A percentile compares a stretch with the other conserved stretches of the same genome.
Evolutionary conservation across 1,284 basidiomycete genomes (phyloP).

Genomic region (Polyporus tsugae): DNA sequence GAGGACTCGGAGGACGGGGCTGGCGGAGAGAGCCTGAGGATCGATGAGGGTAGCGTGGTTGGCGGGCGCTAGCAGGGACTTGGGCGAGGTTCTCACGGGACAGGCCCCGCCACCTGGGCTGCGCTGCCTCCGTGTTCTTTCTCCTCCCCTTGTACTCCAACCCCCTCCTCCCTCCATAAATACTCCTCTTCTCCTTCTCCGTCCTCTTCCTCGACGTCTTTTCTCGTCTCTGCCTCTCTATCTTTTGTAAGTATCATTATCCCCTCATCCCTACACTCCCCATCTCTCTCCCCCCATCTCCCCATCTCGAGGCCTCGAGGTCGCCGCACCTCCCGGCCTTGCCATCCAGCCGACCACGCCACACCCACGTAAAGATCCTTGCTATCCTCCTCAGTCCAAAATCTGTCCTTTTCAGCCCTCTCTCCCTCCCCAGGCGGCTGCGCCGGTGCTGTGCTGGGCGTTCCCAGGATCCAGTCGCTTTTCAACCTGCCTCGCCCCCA

Average conservation of each 20-base stretch:
- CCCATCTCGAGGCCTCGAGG: conserved; percentile 29
- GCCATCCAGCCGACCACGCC: conserved; percentile 24
- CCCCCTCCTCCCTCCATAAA: conserved; percentile 40
- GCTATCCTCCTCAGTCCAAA: conserved; percentile 4
- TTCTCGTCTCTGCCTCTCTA: conserved; percentile 23
- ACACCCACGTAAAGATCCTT: conserved; percentile 30
- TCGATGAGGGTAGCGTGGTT: conserved; percentile 31
- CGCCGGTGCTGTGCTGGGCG: conserved; percentile 31
- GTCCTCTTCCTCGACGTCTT: conserved; percentile 21
- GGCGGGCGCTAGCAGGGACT: conserved; percentile 21
- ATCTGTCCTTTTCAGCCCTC: conserved; percentile 13
- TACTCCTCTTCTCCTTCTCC: conserved; percentile 43
- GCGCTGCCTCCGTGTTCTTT: conserved; percentile 38
- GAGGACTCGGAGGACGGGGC: neutral
- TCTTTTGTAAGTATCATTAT: conserved; percentile 35
- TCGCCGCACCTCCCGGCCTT: conserved; percentile 28
- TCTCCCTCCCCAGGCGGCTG: conserved; percentile 23
- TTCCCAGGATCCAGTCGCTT: conserved; percentile 36
- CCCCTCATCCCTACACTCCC: neutral
- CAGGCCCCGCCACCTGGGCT: conserved; percentile 38
- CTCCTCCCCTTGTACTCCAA: conserved; percentile 44
- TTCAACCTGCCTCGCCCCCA: conserved; percentile 26
- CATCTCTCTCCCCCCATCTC: conserved; percentile 12
- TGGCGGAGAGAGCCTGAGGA: conserved; percentile 14
- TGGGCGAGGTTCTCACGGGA: conserved; percentile 35